Evolutionary conservation across 352 stramenopile genomes (phyloP), one percentile per base, ranked within the genome.

Genomic region (Thalassiosira livingstoniorum): DNA sequence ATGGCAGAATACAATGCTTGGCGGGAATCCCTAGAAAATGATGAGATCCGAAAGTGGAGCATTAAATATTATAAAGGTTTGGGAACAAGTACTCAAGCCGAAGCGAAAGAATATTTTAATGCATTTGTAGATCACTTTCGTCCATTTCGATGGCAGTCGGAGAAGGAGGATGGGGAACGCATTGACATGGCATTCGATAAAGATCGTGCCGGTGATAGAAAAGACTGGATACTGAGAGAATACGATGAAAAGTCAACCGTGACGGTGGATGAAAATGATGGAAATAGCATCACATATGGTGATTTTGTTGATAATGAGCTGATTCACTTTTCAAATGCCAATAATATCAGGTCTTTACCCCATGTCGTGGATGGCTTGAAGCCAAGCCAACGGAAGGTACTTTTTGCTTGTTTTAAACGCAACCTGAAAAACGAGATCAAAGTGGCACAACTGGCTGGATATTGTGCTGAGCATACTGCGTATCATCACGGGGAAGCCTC

Each of bases 1-100:
- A 97, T 98, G 90, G 94, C 96, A 3, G 97, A 99, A 87, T 99
- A 99, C 83, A 94, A 98, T 80, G 83, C 80, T 18, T 99, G 97
- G 97, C 92, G 96, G 25, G 73, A 88, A 47, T 69, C 47, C 39
- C 83, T 92, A 93, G 66, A 89, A 42, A 37, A 78, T 45, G 95
- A 90, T 4, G 94, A 97, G 63, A 93, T 97, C 27, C 97, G 96
- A 64, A 95, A 96, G 31, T 99, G 96, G 95, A 94, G 94, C 35
- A 97, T 99, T 72, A 99, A 99, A 94, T 99, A 99, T 89, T 99
- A 99, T 91, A 99, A 99, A 94, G 97, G 97, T 97, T 93, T 99
- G 27, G 97, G 97, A 93, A 99, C 97, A n/a, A 98, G 95, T 90
- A 99, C 97, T 15, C 85, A 96, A 27, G 88, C 95, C 25, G 97